Conservation (phyloP, 805 yeast genomes). For the Saccharomyces eubayanus region DNA sequence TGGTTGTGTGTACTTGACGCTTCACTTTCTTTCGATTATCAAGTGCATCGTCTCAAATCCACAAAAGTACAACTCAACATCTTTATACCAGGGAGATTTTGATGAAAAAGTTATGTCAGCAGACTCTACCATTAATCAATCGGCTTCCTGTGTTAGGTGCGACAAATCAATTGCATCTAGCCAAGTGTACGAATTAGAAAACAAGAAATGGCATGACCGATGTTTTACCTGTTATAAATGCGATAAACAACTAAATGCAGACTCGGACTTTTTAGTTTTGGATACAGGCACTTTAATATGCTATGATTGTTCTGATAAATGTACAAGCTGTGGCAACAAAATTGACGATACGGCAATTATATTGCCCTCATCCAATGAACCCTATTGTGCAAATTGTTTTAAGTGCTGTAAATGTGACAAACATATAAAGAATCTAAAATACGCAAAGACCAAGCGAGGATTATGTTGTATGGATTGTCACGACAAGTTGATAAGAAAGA, state of each 20-base stretch:
- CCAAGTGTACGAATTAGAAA: slow-evolving; percentile 87
- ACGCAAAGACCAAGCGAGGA: slow-evolving; percentile 91
- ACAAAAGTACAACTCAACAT: background rate
- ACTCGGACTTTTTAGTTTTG: slow-evolving; percentile 77
- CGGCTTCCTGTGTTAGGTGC: slow-evolving; percentile 34
- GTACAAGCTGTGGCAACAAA: slow-evolving; percentile 75
- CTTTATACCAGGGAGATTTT: background rate
- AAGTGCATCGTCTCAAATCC: background rate
- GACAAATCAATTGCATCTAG: slow-evolving; percentile 63
- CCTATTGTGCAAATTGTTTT: slow-evolving; percentile 88
- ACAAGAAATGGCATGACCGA: slow-evolving; percentile 86
- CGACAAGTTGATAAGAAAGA: slow-evolving; percentile 70
- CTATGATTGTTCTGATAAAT: slow-evolving; percentile 79
- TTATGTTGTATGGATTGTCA: slow-evolving; percentile 91
- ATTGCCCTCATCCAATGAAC: slow-evolving; percentile 79
- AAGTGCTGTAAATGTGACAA: slow-evolving; percentile 83
- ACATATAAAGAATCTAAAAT: slow-evolving; percentile 79
- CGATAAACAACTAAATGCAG: slow-evolving; percentile 65
- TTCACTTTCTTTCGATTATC: background rate
- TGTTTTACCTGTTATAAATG: slow-evolving; percentile 89
- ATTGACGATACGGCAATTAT: slow-evolving; percentile 85
- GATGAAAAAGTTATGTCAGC: background rate
- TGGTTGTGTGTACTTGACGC: background rate
- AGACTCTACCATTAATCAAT: slow-evolving; percentile 12
- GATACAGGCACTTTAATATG: slow-evolving; percentile 88